These are phyloP conservation scores for Penstemon barbatus DNA, from an alignment of 257 asterid species.

Conservation along the genomic window DNA sequence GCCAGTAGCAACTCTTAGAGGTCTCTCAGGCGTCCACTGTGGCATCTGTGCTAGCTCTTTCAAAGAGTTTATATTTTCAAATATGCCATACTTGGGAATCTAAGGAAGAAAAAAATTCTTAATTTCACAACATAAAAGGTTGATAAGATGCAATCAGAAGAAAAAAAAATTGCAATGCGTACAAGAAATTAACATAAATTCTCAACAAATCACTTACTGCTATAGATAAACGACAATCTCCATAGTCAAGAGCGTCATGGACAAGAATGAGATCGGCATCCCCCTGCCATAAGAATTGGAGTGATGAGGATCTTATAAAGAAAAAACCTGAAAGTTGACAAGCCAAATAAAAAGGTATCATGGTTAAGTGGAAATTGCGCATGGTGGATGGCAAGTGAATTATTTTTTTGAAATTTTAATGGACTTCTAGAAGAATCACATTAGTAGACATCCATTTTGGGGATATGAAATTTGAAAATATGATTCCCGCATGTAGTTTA, in stretches of 20 bases:
- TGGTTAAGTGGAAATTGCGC: neutral
- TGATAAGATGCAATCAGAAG: neutral
- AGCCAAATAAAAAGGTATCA: neutral
- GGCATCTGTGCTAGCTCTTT: conserved; percentile 92
- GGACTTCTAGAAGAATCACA: neutral
- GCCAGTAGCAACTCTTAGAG: conserved; percentile 94
- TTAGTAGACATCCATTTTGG: neutral
- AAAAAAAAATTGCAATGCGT: neutral
- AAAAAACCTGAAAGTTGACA: conserved; percentile 2
- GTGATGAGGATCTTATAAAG: conserved; percentile 21
- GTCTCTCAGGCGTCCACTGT: conserved; percentile 94
- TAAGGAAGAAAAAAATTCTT: conserved; percentile 31
- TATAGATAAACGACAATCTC: conserved; percentile 91
- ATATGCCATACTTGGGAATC: conserved; percentile 98
- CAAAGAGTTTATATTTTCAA: conserved; percentile 85
- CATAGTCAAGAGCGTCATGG: conserved; percentile 89
- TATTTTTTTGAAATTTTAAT: neutral
- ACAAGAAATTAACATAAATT: neutral
- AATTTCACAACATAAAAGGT: conserved; percentile 24
- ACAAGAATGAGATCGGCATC: conserved; percentile 85
- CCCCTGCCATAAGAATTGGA: conserved; percentile 52
- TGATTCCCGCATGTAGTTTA: neutral
- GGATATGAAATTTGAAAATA: neutral
- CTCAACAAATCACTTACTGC: conserved; percentile 61
- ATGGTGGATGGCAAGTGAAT: neutral